Evolutionary conservation across 352 stramenopile species (phyloP).

Genomic region (Phytophthora sansomeana): DNA sequence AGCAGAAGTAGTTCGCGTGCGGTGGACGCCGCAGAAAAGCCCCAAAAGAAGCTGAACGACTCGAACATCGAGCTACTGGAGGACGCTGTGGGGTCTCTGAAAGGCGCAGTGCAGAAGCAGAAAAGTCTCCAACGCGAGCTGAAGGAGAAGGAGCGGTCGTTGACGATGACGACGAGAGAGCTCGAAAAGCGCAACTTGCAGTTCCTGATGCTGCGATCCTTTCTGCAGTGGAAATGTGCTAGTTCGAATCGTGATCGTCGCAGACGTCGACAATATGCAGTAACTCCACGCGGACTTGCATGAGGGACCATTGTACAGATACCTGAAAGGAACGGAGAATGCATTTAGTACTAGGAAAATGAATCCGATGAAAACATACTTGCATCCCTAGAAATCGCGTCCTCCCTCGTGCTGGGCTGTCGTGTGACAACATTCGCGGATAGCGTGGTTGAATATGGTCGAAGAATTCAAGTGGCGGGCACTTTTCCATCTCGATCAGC

Average conservation of each 20-base stretch:
- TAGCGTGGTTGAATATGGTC: slow-evolving; percentile 37
- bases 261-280: slow-evolving; percentile 5
- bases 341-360: slow-evolving; percentile 7
- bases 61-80: slow-evolving; percentile 55
- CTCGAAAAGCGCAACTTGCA: slow-evolving; percentile 40
- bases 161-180: slow-evolving; percentile 29
- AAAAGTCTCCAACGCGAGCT: slow-evolving; percentile 37
- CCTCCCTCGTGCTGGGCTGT: background rate
- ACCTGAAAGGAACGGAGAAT: background rate
- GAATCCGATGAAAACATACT: background rate
- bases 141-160: slow-evolving; percentile 33
- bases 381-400: background rate
- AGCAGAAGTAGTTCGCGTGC: slow-evolving; percentile 9
- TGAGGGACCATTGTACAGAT: background rate
- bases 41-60: slow-evolving; percentile 32
- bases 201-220: slow-evolving; percentile 48
- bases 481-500: slow-evolving; percentile 17
- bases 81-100: slow-evolving; percentile 50
- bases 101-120: slow-evolving; percentile 47
- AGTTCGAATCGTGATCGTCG: slow-evolving; percentile 15
- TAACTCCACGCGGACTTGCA: background rate
- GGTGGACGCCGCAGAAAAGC: slow-evolving; percentile 14
- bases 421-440: slow-evolving; percentile 12
- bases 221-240: slow-evolving; percentile 53
- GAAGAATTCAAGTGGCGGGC: slow-evolving; percentile 34